These are phyloP conservation scores for Phycomyces blakesleeanus DNA, from an alignment of 192 early-diverging fungal genomes.

Conservation along the genomic window DNA sequence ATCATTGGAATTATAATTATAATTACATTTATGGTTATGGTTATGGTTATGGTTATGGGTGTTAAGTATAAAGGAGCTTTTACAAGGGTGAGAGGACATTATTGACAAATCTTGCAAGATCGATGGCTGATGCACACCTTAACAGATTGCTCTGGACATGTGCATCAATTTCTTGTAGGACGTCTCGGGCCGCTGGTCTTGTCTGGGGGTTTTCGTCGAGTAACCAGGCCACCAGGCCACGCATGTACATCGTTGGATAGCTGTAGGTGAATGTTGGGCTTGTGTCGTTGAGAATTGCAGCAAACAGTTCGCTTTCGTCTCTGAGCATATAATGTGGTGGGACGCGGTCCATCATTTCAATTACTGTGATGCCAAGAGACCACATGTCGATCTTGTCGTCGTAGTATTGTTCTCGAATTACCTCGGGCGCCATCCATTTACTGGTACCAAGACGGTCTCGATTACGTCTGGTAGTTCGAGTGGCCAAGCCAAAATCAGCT, in stretches of 20 bases:
- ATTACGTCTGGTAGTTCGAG: constrained; percentile 27
- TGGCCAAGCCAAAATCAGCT: constrained; percentile 40
- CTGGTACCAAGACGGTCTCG: constrained; percentile 33
- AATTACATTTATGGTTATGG: too few relatives aligned
- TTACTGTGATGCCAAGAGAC: constrained; percentile 45
- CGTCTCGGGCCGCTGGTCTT: constrained; percentile 32
- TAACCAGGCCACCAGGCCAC: constrained; percentile 36
- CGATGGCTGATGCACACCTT: constrained; percentile 12
- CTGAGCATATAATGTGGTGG: constrained; percentile 40
- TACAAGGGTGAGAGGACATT: constrained; percentile 18
- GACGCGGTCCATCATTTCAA: constrained; percentile 46
- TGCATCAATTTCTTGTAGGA: constrained; percentile 30
- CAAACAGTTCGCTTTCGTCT: constrained; percentile 30
- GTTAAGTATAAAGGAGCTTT: too few relatives aligned
- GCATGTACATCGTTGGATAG: constrained; percentile 35
- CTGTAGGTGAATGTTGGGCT: constrained; percentile 34
- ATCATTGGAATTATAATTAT: too few relatives aligned
- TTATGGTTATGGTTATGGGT: too few relatives aligned
- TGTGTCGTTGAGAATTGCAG: constrained; percentile 28
- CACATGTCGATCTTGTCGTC: constrained; percentile 48
- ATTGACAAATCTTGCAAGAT: constrained; percentile 28
- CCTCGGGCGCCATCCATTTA: constrained; percentile 51
- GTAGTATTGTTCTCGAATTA: constrained; percentile 39
- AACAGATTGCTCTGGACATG: constrained; percentile 32
- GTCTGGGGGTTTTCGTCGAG: constrained; percentile 28